Conservation (phyloP, 2,329 filamentous ascomycete genomes). For the Colletotrichum sp. region DNA sequence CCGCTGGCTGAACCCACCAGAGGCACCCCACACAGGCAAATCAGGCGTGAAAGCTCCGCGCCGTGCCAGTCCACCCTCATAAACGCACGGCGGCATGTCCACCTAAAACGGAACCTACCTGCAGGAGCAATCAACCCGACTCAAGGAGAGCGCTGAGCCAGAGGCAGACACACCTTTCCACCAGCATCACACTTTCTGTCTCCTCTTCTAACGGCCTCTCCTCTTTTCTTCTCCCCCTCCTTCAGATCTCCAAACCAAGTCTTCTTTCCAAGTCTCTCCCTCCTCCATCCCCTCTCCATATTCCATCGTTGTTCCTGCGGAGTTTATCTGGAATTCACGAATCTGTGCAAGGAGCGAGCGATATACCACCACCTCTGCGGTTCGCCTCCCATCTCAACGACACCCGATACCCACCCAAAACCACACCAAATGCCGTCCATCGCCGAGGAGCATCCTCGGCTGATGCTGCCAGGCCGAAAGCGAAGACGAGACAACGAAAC, state of each 20-base stretch:
- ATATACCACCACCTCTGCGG: neutral
- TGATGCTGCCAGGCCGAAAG: constrained; percentile 14
- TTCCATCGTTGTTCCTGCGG: neutral
- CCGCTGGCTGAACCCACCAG: neutral
- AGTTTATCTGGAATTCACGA: neutral
- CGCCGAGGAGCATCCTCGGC: constrained; percentile 21
- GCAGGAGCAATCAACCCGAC: constrained; percentile 4
- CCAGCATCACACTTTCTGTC: neutral
- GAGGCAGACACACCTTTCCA: neutral
- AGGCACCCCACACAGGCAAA: neutral
- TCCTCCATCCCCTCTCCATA: neutral
- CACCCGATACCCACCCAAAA: neutral
- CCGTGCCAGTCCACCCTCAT: neutral
- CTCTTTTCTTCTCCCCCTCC: neutral
- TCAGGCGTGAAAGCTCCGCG: constrained; percentile 13
- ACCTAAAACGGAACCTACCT: constrained; percentile 1
- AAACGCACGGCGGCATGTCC: neutral
- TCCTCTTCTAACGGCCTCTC: neutral
- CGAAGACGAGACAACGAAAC: constrained; percentile 23
- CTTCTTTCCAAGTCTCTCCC: neutral
- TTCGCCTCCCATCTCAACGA: neutral
- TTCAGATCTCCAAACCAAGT: neutral
- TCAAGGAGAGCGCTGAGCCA: neutral
- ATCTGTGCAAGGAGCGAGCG: neutral
- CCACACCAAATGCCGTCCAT: constrained; percentile 18